A percentile compares a stretch with the other conserved stretches of the same genome.
Conservation (phyloP, 2,329 filamentous ascomycete species). For the Aureobasidium musti region DNA sequence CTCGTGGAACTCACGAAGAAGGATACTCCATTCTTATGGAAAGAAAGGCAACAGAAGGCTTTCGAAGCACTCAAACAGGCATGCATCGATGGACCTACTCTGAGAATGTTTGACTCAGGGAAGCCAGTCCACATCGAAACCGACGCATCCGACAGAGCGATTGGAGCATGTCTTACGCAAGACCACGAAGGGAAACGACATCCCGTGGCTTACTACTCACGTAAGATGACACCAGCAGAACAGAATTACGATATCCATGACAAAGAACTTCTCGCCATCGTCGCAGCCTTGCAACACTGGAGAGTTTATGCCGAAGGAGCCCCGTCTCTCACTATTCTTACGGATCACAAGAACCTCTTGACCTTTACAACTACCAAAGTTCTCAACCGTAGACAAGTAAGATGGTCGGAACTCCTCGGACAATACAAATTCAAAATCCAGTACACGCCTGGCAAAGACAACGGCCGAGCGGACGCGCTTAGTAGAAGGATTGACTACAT, state of each 20-base stretch:
- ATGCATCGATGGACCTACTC: too few species aligned
- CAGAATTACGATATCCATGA: slow-evolving; percentile 31
- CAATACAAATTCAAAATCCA: slow-evolving; percentile 31
- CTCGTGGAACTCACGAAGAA: too few species aligned
- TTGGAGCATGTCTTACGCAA: slow-evolving; percentile 7
- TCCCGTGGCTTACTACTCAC: slow-evolving; percentile 32
- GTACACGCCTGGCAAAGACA: neutral
- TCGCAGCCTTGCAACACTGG: slow-evolving; percentile 30
- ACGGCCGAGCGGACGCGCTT: too few species aligned
- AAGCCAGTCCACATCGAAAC: neutral
- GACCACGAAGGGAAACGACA: slow-evolving; percentile 30
- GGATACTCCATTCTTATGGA: too few species aligned
- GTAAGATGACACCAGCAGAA: slow-evolving; percentile 31
- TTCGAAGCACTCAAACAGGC: too few species aligned
- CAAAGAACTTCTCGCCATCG: slow-evolving; percentile 19
- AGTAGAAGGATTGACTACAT: slow-evolving; percentile 11
- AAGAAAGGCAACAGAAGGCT: too few species aligned
- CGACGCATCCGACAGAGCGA: neutral
- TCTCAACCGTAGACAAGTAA: slow-evolving; percentile 25
- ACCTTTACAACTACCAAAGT: slow-evolving; percentile 32
- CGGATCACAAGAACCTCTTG: slow-evolving; percentile 31
- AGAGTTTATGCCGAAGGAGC: slow-evolving; percentile 13
- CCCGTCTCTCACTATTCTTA: neutral
- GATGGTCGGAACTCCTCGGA: slow-evolving; percentile 29
- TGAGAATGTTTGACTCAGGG: too few species aligned